These are phyloP conservation scores for Lodderomyces metapsilosis DNA, from an alignment of 1,139 yeast genomes.

Conservation along the genomic window DNA sequence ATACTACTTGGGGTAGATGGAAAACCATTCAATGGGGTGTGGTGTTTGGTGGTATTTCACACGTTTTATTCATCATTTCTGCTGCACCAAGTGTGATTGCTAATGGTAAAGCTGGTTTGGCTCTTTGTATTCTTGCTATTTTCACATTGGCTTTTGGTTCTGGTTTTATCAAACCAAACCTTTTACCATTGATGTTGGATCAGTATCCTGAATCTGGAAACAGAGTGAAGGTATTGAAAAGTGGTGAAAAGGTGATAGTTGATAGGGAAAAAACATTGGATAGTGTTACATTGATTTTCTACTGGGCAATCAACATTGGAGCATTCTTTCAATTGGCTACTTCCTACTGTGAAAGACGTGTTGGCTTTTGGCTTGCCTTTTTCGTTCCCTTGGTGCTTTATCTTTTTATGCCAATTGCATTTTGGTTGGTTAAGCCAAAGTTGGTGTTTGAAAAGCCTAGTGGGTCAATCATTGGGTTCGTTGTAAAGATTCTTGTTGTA, in stretches of 20 bases:
- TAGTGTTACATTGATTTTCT: conserved; percentile 73
- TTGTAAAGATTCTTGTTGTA: conserved; percentile 25
- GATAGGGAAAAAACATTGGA: conserved; percentile 73
- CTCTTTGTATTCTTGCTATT: conserved; percentile 36
- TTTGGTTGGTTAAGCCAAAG: conserved; percentile 35
- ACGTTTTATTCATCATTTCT: conserved; percentile 39
- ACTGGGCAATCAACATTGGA: conserved; percentile 79
- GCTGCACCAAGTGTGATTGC: conserved; percentile 37
- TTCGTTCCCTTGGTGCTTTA: conserved; percentile 56
- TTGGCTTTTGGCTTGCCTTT: conserved; percentile 80
- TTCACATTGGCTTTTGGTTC: conserved; percentile 41
- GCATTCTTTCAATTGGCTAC: conserved; percentile 78
- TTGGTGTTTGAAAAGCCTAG: conserved; percentile 41
- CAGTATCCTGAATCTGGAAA: conserved; percentile 54
- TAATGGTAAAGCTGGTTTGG: conserved; percentile 31
- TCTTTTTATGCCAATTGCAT: conserved; percentile 46
- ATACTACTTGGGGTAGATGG: conserved; percentile 40
- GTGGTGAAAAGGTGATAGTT: conserved; percentile 67
- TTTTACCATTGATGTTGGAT: conserved; percentile 52
- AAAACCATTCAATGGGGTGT: conserved; percentile 44
- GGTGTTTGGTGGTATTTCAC: conserved; percentile 36
- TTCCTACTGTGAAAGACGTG: conserved; percentile 63
- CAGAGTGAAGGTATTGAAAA: conserved; percentile 54
- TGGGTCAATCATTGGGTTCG: conserved; percentile 48
- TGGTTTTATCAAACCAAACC: conserved; percentile 52